Evolutionary conservation across 2,329 filamentous ascomycete species (phyloP), one percentile per base, ranked within the genome.

Genomic region (Didymella glomerata): DNA sequence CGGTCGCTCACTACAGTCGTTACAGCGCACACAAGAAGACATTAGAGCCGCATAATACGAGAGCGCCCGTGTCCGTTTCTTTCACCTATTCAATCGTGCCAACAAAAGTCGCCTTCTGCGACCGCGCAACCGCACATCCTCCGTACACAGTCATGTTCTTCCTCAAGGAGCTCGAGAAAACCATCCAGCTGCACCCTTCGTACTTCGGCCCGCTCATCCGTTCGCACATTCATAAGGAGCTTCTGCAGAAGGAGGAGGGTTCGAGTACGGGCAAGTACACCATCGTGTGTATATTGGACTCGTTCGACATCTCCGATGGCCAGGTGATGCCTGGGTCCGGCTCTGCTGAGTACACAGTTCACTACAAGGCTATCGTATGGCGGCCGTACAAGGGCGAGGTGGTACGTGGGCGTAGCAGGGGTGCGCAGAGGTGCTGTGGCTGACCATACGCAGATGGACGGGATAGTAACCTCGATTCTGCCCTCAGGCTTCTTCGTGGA

Each of bases 301-400:
- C 93, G 48, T 93, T 96, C 72, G 91, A 97, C 68, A 94, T 98
- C 72, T 96, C 92, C 16, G 93, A 97, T 74, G 93, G 93, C 13
- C 90, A 92, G 68, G 94, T 99, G 62, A 86, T 97, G 56, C 94
- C 95, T 3, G 92, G 94, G 9, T 96, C 90, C 62, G 95, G 93
- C 10, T 85, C 96, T 67, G 94, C 95, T 20, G 92, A 97, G 79
- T 99, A 97, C 76, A 96, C 91, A 0, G 93, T 99, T 47, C 88
- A 91, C 71, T 99, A 97, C 77, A 91, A 93, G 61, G 95, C 95
- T 52, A 94, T 99, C 60, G 92, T 99, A 57, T 99, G 94, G 94
- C 88, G 94, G 73, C 95, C 95, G 11, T 99, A 98, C 84, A 94
- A 95, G 80, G 94, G 95, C 73, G 95, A 99, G 84, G 96, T 95